Base-by-base conservation (phyloP, 352 stramenopile genomes). In the Phytophthora macrochlamydospora region DNA sequence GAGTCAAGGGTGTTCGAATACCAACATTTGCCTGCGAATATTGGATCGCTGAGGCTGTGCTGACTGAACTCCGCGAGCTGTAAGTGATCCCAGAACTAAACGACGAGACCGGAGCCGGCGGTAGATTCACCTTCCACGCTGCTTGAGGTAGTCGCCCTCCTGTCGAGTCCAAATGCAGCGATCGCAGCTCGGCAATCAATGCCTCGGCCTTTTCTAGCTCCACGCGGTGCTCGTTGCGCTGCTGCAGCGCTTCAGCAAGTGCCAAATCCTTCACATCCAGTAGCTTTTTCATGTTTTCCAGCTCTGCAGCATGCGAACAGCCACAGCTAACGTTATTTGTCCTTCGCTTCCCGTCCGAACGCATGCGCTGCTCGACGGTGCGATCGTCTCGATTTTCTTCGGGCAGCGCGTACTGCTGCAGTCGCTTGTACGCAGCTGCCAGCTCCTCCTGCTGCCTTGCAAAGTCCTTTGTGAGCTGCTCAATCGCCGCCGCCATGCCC, bases 401-500 rank as follows among this genome's bases (percentile, higher is more conserved):
- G 13, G 32, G 32, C 38, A 69, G 24, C 35, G 52, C 38, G 46
- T 84, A 81, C 57, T 83, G 67, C 28, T 85, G 67, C n/a, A 91
- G 56, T 56, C 69, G 81, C 65, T 76, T 76, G 65, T 91, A 91
- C 18, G 79, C 81, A 12, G 67, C 62, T 28, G 76, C 48, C 14
- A 91, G 56, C 48, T 89, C 79, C 24, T 76, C 68, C 56, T 91
- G 79, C 31, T 88, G 71, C 9, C 69, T 61, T 65, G 83, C 78
- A 51, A 87, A 91, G 61, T 91, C 78, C 11, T 73, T 67, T 48
- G 74, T 79, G 67, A 91, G 78, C 43, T 82, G 76, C 55, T 85
- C 82, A 33, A 91, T 88, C 31, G 79, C 84, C 42, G 53, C 48
- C n/a, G 78, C 78, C 80, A 91, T 91, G 45, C 77, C 76, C 14